Evolutionary conservation across 768 basidiomycete genomes (phyloP), one percentile per base, ranked within the genome.

Genomic region (Mycena belliarum): DNA sequence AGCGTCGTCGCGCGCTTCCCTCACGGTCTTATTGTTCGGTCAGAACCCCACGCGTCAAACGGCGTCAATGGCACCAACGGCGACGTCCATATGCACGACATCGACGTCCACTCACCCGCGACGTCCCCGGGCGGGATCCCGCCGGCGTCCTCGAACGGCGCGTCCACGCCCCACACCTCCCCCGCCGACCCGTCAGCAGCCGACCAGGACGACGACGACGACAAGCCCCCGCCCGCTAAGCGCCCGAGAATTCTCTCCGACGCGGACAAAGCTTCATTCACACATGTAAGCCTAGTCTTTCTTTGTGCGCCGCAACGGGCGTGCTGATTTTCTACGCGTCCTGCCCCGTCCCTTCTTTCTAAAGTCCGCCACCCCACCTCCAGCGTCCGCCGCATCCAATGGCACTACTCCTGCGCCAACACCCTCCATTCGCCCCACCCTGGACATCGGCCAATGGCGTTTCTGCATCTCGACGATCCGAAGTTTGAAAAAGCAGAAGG

Each of bases 401-500:
- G 67, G 72, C 25, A 68, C 68, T 40, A 76, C 75, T 37, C 75
- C 78, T 18, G 73, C 77, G 8, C 68, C 72, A 0, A 52, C 69
- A 5, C 63, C 72, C 7, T 63, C 66, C 4, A 55, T 68, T 10
- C 55, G 70, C 16, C 47, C 65, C 79, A 8, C 84, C 81, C 70
- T 95, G 61, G 88, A 84, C 55, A 62, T 73, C 18, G 76, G 81
- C 10, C 97, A 98, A 70, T 86, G 84, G 71, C 88, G 91, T 40
- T 94, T 92, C 70, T 87, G 88, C 63, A 73, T 82, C 51, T 88
- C 87, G 6, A 87, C 90, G 4, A 70, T 98, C 40, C 88, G 92
- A 49, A 80, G 83, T 28, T 72, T 98, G 67, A 96, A 92, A 80
- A 95, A 92, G 76, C 70, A 85, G 69, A 93, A 92, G 70, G 93